A percentile compares a stretch with the other conserved stretches of the same genome.
These are phyloP conservation scores for Phlebopus sp. DNA, from an alignment of 1,284 basidiomycete genomes.

Conservation along the genomic window DNA sequence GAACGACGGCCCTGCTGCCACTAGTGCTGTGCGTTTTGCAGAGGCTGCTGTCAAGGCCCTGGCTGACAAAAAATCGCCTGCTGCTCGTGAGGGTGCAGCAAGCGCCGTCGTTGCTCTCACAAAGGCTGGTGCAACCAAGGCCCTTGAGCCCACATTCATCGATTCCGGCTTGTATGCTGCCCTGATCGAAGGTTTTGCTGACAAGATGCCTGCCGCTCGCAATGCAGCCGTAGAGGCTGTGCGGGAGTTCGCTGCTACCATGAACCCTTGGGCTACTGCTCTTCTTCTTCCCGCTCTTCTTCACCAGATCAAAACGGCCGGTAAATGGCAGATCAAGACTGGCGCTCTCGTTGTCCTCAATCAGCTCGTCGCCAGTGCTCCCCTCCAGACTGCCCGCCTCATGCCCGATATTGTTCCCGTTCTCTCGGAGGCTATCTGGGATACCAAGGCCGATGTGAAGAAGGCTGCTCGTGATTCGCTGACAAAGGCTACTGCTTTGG, in stretches of 20 bases:
- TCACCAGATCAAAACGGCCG: conserved; percentile 92
- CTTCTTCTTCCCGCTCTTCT: conserved; percentile 90
- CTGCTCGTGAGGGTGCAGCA: conserved; percentile 83
- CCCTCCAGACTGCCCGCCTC: conserved; percentile 82
- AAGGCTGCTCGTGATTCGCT: conserved; percentile 96
- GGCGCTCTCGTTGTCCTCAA: conserved; percentile 85
- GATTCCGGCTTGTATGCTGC: conserved; percentile 82
- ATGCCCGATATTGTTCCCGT: conserved; percentile 97
- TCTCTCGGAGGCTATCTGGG: conserved; percentile 97
- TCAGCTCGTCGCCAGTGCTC: conserved; percentile 86
- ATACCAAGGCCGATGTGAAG: conserved; percentile 99
- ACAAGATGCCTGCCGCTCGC: conserved; percentile 87
- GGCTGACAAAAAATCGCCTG: conserved; percentile 87
- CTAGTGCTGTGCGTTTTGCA: conserved; percentile 75
- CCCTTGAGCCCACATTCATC: conserved; percentile 89
- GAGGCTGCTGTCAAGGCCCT: conserved; percentile 85
- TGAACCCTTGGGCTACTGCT: conserved; percentile 89
- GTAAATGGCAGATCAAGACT: conserved; percentile 99
- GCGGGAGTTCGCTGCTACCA: conserved; percentile 72
- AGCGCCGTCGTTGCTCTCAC: conserved; percentile 70
- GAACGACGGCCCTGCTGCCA: conserved; percentile 84
- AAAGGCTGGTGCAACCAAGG: conserved; percentile 76
- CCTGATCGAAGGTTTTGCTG: conserved; percentile 89
- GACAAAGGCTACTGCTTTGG: conserved; percentile 88
- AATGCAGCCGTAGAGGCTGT: conserved; percentile 86